These are phyloP conservation scores for Porphyrellus sp. DNA, from an alignment of 1,284 basidiomycete species.

Conservation along the genomic window DNA sequence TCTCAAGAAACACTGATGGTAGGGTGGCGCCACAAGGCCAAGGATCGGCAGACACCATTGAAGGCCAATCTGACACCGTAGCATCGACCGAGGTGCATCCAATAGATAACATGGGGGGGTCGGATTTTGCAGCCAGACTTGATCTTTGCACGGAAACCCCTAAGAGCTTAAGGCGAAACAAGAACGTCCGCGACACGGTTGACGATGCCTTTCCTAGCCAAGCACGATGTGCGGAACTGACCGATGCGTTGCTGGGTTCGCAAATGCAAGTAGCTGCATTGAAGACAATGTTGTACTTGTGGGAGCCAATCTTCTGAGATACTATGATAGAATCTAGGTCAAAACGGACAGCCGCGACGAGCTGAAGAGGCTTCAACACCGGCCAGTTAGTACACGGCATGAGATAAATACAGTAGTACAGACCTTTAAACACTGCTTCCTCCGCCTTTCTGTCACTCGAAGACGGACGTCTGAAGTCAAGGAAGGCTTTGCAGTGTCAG, in stretches of 20 bases:
- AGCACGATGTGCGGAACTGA: conserved; percentile 45
- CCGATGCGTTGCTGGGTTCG: conserved; percentile 46
- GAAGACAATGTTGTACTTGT: conserved; percentile 43
- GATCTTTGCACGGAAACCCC: conserved; percentile 36
- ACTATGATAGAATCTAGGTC: conserved; percentile 27
- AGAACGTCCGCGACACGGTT: conserved; percentile 42
- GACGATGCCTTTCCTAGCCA: conserved; percentile 50
- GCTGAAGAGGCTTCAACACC: conserved; percentile 18
- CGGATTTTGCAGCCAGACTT: conserved; percentile 3
- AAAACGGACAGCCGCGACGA: conserved; percentile 17
- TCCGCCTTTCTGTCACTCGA: conserved; percentile 15
- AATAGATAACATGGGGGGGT: conserved; percentile 46
- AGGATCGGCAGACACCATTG: conserved; percentile 37
- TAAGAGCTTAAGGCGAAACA: conserved; percentile 42
- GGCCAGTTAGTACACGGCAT: conserved; percentile 3
- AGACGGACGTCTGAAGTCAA: conserved; percentile 13
- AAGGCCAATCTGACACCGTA: conserved; percentile 59
- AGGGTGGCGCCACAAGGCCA: conserved; percentile 56
- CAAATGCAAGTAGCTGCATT: conserved; percentile 39
- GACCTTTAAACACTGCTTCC: conserved; percentile 19
- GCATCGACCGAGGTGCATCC: conserved; percentile 42
- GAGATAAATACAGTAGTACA: background rate
- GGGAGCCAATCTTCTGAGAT: conserved; percentile 33
- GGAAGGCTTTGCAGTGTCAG: conserved; percentile 23
- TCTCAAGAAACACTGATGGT: conserved; percentile 51